Base-by-base conservation (phyloP, 1,284 basidiomycete species). In the Irpex sp. region DNA sequence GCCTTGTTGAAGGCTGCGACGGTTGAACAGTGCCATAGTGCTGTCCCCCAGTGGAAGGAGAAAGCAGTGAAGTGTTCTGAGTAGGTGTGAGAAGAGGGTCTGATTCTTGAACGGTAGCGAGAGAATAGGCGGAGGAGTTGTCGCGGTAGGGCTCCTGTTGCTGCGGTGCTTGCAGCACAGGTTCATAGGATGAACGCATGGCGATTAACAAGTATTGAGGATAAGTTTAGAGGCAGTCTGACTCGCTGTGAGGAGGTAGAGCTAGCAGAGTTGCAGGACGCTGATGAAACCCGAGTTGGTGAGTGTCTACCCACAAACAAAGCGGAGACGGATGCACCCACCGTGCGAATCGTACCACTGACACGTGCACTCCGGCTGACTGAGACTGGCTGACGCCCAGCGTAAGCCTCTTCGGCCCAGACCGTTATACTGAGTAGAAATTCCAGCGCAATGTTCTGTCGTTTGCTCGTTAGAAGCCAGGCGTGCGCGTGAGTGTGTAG, bases 81-180 rank as follows among this genome's bases (percentile, higher is more conserved):
- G 71, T 70, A 1, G 73, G 68, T 0, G 79, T 69, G 43, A 79
- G 39, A 43, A 15, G 70, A 8, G 83, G 74, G 58, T 64, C 65
- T 9, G n/a, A 51, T 57, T 76, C 70, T 64, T 75, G 72, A 33
- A 89, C 79, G 47, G 86, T 86, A 63, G 80, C 79, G 50, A 91
- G 81, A 1, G 89, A 87, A 75, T 90, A 90, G 36, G 80, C 76
- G 3, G 89, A 91, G 19, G 78, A 68, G 74, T 86, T 86, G 61
- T 72, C 67, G 51, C 47, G 67, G 63, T 43, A 70, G 6, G 58
- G 63, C 43, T 61, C 61, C 49, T 54, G 67, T 17, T 50, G 60
- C 31, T 47, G 19, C 53, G 59, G 55, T 8, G 39, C 57, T 33
- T 57, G 53, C 6, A 35, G 39, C 39, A 43, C 39, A 9, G 39